These are phyloP conservation scores for Psidium guajava DNA, from an alignment of 345 rosid genomes.

Conservation along the genomic window DNA sequence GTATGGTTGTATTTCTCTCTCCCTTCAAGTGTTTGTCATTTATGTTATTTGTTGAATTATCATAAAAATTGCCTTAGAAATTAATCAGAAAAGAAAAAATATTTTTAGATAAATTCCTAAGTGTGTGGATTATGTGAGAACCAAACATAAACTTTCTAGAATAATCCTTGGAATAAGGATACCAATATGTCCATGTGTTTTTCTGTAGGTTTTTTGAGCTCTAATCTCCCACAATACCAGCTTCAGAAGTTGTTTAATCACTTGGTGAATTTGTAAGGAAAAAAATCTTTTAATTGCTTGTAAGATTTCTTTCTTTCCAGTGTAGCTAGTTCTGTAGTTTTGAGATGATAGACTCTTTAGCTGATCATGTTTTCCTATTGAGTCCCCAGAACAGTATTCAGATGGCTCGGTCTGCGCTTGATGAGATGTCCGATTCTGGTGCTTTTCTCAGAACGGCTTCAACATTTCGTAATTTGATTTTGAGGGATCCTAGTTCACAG, in stretches of 20 bases:
- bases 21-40: background rate
- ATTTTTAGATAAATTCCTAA: background rate
- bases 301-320: background rate
- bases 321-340: background rate
- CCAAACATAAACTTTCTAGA: background rate
- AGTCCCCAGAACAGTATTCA: background rate
- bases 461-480: conserved; percentile 65
- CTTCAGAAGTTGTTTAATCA: background rate
- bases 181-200: background rate
- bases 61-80: background rate
- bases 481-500: conserved; percentile 42
- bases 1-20: background rate
- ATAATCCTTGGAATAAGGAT: background rate
- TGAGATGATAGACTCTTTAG: background rate
- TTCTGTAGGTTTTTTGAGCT: background rate
- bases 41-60: background rate
- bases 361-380: background rate
- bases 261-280: background rate
- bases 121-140: background rate
- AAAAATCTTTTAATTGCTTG: background rate
- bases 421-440: conserved; percentile 67
- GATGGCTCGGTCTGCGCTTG: conserved; percentile 77
- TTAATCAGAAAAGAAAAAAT: background rate
- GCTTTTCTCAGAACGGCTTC: conserved; percentile 75
- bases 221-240: background rate